Conservation (phyloP, 2,329 filamentous ascomycete genomes). For the Diaporthe amygdali region DNA sequence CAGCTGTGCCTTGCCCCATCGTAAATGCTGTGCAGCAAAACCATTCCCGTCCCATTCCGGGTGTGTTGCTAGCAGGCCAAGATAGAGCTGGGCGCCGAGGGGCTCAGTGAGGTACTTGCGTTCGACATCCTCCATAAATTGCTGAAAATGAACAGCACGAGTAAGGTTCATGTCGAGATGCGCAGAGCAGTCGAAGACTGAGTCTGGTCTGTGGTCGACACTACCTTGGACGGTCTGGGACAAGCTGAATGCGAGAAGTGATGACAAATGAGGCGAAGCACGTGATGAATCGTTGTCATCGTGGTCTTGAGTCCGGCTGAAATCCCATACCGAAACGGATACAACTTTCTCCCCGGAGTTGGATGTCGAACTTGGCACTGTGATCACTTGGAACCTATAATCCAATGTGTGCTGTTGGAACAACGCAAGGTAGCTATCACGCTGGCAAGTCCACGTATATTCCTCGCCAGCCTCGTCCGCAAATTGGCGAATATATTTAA, state of each 20-base stretch:
- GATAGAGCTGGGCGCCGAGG: background rate
- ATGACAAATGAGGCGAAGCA: background rate
- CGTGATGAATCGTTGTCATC: background rate
- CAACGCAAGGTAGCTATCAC: background rate
- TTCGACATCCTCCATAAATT: background rate
- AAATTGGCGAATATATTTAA: slow-evolving; percentile 18
- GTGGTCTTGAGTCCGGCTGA: background rate
- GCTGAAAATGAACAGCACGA: background rate
- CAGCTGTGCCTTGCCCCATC: slow-evolving; percentile 17
- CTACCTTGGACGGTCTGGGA: background rate
- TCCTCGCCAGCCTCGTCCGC: slow-evolving; percentile 3
- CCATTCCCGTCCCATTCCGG: slow-evolving; percentile 24
- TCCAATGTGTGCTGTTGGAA: background rate
- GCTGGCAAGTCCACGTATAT: slow-evolving; percentile 17
- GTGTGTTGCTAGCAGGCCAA: slow-evolving; percentile 20
- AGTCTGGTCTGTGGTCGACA: background rate
- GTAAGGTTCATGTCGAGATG: slow-evolving; percentile 20
- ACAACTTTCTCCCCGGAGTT: slow-evolving; percentile 11
- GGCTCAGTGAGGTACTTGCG: background rate
- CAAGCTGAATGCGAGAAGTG: background rate
- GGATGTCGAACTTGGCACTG: slow-evolving; percentile 5
- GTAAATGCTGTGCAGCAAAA: slow-evolving; percentile 13
- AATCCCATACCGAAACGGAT: slow-evolving; percentile 15
- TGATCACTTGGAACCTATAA: background rate
- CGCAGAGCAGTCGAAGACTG: slow-evolving; percentile 16